Percentiles rank a stretch among this genome's conserved stretches.
Evolutionary conservation across 2,329 filamentous ascomycete species (phyloP).

Genomic region (Xylaria sp.): DNA sequence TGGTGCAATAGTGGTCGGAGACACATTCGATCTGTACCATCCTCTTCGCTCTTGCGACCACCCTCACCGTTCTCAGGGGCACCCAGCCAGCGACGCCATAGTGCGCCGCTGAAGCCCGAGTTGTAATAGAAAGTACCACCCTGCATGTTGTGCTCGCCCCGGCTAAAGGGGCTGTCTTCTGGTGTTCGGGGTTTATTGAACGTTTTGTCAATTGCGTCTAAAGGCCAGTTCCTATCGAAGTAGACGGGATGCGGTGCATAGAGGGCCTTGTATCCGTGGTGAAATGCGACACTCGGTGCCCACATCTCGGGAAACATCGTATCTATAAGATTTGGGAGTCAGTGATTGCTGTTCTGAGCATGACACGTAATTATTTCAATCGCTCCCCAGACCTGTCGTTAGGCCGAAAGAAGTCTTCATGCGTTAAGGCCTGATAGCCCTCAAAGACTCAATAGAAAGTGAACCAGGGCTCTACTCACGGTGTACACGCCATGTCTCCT

Average conservation of each 20-base stretch:
- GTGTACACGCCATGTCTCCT: constrained; percentile 61
- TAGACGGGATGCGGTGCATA: constrained; percentile 79
- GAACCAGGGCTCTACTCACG: constrained; percentile 41
- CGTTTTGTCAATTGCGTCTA: constrained; percentile 67
- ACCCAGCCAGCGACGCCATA: constrained; percentile 72
- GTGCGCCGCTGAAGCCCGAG: constrained; percentile 67
- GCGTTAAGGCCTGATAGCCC: neutral
- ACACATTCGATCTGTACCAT: constrained; percentile 66
- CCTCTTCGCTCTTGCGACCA: constrained; percentile 50
- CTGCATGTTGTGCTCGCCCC: constrained; percentile 73
- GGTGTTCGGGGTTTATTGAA: constrained; percentile 70
- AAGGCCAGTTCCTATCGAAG: constrained; percentile 70
- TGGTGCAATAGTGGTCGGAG: constrained; percentile 72
- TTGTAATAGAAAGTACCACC: constrained; percentile 76
- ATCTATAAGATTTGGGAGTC: constrained; percentile 37
- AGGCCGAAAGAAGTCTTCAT: neutral
- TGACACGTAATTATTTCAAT: neutral
- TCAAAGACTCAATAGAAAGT: neutral
- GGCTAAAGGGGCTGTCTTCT: constrained; percentile 65
- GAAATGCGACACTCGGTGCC: constrained; percentile 64
- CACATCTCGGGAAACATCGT: constrained; percentile 73
- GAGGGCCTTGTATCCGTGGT: constrained; percentile 87
- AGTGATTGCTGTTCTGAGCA: neutral
- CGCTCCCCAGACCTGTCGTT: too few relatives aligned
- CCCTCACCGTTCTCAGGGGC: constrained; percentile 45